These are phyloP conservation scores for Sclerotiophoma versabilis DNA, from an alignment of 2,329 filamentous ascomycete species.

Conservation along the genomic window DNA sequence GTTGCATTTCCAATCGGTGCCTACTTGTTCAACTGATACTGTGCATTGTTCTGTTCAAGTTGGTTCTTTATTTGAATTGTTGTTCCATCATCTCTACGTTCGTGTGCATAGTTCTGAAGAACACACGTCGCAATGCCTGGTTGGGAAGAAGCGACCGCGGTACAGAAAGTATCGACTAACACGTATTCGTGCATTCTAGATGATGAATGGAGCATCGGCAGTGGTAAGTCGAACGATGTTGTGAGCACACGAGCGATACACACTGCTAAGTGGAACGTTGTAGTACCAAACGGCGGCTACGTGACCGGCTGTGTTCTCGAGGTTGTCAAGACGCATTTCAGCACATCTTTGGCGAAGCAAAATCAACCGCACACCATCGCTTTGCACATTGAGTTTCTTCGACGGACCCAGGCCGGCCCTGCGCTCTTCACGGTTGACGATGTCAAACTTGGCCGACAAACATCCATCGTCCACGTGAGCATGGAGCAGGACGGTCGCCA, in stretches of 20 bases:
- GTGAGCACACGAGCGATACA: background rate
- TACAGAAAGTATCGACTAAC: slow-evolving; percentile 60
- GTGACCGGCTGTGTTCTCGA: slow-evolving; percentile 69
- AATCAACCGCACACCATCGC: slow-evolving; percentile 69
- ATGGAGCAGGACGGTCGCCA: slow-evolving; percentile 64
- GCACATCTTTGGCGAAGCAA: slow-evolving; percentile 62
- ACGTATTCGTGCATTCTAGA: slow-evolving; percentile 64
- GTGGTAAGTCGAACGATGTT: slow-evolving; percentile 54
- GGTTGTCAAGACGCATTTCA: slow-evolving; percentile 66
- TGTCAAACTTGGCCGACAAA: slow-evolving; percentile 69
- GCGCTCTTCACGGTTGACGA: slow-evolving; percentile 66
- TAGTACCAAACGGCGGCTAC: slow-evolving; percentile 76
- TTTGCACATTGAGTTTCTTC: slow-evolving; percentile 70
- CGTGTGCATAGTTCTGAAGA: background rate
- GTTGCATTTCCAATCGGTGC: background rate
- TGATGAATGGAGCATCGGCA: slow-evolving; percentile 70
- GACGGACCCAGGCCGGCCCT: slow-evolving; percentile 66
- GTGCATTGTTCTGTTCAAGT: background rate
- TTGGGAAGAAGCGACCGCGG: slow-evolving; percentile 58
- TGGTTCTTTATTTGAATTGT: background rate
- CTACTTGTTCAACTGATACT: background rate
- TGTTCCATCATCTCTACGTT: background rate
- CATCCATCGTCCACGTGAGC: slow-evolving; percentile 68
- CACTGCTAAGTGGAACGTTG: background rate
- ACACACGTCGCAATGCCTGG: slow-evolving; percentile 39